Base-by-base conservation (phyloP, 2,329 filamentous ascomycete species). In the Hawksworthiomyces lignivorus region DNA sequence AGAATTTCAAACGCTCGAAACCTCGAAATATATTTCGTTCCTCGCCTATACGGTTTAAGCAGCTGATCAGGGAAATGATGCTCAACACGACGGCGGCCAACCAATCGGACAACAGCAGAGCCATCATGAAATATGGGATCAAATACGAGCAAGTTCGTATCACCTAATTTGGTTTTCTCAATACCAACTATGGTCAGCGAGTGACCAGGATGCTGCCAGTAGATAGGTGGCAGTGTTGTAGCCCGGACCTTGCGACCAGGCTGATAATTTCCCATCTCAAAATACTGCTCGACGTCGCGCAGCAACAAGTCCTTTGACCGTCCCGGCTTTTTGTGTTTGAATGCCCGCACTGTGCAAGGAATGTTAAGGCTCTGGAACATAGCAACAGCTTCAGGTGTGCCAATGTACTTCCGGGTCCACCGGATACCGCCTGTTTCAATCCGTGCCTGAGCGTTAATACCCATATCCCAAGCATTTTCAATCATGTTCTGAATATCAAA, bases 401-500 rank as follows among this genome's bases (percentile, higher is more conserved):
- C 90, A 52, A 97, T 97, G 56, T 92, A 97, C 60, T 96, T 97
- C 46, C 92, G 77, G 0, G 89, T 95, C n/a, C 82, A 82, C 49
- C 70, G 77, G 49, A 97, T 84, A 1, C 88, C 87, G 3, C 90
- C 90, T 1, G 89, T 96, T 61, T 97, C 87, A 3, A 77, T 57
- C 26, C 86, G 75, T 4, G 84, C 87, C 33, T 79, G 72, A 4
- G 74, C 58, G 53, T 94, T 92, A 57, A 92, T 87, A 1, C 85
- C 88, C 56, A 71, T 72, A 54, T 94, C 86, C 90, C 90, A 97
- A 0, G 88, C 90, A 14, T 68, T 64, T 60, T 97, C 90, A 52
- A 97, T 94, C 53, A 80, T 68, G 41, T 94, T 83, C 56, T 97
- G 92, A 7, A 97, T 76, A 37, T 82, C 69, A 40, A 96, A 76